phyloP scores from a whole-genome alignment of 2,329 filamentous ascomycete genomes.

The Claviceps monticola region DNA sequence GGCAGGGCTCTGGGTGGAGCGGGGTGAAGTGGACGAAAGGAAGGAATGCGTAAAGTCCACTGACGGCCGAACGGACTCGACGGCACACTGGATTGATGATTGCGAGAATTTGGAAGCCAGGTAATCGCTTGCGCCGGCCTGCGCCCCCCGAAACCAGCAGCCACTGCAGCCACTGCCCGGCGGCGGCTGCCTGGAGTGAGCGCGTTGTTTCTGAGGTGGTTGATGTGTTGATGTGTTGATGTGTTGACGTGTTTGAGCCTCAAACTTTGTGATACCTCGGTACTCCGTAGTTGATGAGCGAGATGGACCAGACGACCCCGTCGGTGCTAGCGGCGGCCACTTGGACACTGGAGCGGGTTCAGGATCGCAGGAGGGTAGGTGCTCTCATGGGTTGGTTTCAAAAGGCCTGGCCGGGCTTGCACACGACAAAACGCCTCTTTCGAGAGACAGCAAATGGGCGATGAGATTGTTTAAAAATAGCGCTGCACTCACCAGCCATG shows the following conservation, averaged over 20 bases:
- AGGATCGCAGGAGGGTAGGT: not conserved
- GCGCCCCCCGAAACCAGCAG: not conserved
- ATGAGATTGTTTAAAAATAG: not conserved
- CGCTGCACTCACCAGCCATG: not conserved
- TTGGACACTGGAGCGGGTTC: not conserved
- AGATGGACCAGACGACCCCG: not conserved
- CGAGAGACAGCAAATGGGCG: not conserved
- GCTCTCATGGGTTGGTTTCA: not conserved
- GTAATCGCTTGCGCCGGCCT: not conserved
- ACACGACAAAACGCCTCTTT: not conserved
- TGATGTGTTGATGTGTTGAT: not conserved
- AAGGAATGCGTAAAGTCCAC: not conserved
- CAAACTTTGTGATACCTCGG: no score
- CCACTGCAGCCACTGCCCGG: not conserved
- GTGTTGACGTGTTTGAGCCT: not conserved
- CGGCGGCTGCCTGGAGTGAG: not conserved
- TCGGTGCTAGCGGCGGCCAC: not conserved
- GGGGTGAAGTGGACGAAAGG: not conserved
- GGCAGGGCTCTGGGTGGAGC: conserved; percentile 3
- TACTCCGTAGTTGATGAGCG: not conserved
- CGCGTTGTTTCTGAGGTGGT: not conserved
- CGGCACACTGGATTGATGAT: not conserved
- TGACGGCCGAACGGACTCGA: not conserved
- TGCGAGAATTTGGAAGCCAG: not conserved
- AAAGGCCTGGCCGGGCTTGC: not conserved